Evolutionary conservation across 495 filamentous ascomycete genomes (phyloP), one percentile per base, ranked within the genome.

Genomic region (Aspergillus heteromorphus): DNA sequence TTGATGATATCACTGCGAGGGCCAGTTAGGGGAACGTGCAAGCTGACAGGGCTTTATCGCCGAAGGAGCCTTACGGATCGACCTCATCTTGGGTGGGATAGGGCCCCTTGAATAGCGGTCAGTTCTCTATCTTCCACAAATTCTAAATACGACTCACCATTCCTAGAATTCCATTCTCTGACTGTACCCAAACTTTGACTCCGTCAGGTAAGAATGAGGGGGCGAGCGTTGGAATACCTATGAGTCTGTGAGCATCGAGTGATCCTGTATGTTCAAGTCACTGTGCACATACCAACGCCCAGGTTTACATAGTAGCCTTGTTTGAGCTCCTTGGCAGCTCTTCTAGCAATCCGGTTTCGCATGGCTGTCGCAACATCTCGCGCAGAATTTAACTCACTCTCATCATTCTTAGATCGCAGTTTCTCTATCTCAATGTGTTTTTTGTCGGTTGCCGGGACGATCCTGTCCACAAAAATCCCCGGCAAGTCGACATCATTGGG

Each of bases 251-350:
- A 59, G 36, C 20, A 34, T 13, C 27, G 10, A 16, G 13, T 3
- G 5, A 40, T 25, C n/a, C n/a, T n/a, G n/a, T n/a, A n/a, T 14
- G 21, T 21, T 19, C 19, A 18, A 18, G 8, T 4, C 6, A 14
- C n/a, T 34, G 1, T 27, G 1, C 45, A 88, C 86, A 87, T 87
- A 67, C 91, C 91, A 65, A 96, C 92, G 23, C 91, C 91, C 14
- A 96, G 73, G 63, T 96, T 96, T 23, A 90, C 91, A 67, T 95
- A 96, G 79, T 88, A 93, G 56, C 91, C 91, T 57, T 93, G 88
- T 75, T 95, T 88, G 64, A 96, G 89, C 70, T 96, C 91, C 75
- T 91, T 95, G 9, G 91, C 91, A 0, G 91, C 90, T 34, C 91
- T 73, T 51, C 79, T 80, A 6, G 89, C 89, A 64, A 96, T 96